Conservation (phyloP, 192 early-diverging fungal species). For the Nowakowskiella sp. region DNA sequence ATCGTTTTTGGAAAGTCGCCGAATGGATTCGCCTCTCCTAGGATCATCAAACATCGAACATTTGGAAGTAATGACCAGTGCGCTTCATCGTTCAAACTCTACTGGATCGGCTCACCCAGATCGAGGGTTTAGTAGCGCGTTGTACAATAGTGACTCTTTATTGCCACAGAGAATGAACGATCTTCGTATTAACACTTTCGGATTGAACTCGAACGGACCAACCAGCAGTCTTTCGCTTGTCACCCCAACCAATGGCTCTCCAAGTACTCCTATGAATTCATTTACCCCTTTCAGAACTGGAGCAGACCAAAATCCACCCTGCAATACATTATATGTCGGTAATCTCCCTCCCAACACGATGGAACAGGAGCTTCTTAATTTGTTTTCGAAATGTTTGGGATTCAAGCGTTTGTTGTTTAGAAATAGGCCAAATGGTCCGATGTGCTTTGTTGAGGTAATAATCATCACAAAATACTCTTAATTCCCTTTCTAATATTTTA, state of each 20-base stretch:
- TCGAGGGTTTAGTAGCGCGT: slow-evolving; percentile 39
- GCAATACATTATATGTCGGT: slow-evolving; percentile 98
- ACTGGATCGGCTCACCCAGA: slow-evolving; percentile 11
- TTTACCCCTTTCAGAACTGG: slow-evolving; percentile 13
- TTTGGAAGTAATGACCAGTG: no score
- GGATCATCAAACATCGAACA: no score
- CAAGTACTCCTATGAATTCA: background rate
- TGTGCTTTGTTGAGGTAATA: slow-evolving; percentile 92
- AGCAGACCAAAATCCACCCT: slow-evolving; percentile 94
- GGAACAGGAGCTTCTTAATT: slow-evolving; percentile 78
- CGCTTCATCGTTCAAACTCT: slow-evolving; percentile 9
- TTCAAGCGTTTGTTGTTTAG: slow-evolving; percentile 88
- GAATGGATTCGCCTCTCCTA: no score
- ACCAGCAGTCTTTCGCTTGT: slow-evolving; percentile 3
- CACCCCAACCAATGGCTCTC: slow-evolving; percentile 11
- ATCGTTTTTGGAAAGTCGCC: no score
- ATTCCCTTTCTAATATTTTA: background rate
- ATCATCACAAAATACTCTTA: background rate
- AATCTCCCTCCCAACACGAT: slow-evolving; percentile 82
- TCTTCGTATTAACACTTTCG: background rate
- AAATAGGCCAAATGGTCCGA: slow-evolving; percentile 83
- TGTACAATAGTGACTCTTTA: slow-evolving; percentile 40
- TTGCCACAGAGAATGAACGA: slow-evolving; percentile 7
- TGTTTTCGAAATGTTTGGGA: slow-evolving; percentile 76
- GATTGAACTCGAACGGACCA: background rate